phyloP scores from a whole-genome alignment of 2,329 filamentous ascomycete genomes.

The Ophiostoma ips region DNA sequence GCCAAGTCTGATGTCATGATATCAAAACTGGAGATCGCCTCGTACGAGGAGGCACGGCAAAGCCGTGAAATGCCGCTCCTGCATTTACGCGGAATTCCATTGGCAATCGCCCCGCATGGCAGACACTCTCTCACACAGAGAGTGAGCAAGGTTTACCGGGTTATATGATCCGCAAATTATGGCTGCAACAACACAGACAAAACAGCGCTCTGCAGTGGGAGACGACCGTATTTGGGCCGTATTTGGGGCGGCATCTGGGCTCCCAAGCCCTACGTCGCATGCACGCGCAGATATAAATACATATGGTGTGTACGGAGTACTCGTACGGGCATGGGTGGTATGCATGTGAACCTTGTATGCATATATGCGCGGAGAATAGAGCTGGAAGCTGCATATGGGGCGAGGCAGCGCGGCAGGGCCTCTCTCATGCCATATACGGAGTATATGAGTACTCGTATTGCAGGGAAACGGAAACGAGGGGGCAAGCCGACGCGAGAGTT shows the following conservation, averaged over 20 bases:
- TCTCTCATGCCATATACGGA: neutral
- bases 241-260: neutral
- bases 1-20: neutral
- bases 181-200: slow-evolving; percentile 3
- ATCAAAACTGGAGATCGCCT: neutral
- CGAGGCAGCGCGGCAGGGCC: neutral
- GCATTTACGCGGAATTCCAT: neutral
- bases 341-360: neutral
- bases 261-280: neutral
- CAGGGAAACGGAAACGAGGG: neutral
- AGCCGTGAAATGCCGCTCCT: neutral
- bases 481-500: neutral
- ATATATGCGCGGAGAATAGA: neutral
- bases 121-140: too few species aligned
- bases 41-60: neutral
- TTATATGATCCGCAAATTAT: slow-evolving; percentile 5
- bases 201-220: too few species aligned
- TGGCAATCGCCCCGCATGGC: neutral
- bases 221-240: too few species aligned
- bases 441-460: too few species aligned
- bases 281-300: neutral
- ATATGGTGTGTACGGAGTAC: too few species aligned
- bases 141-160: too few species aligned
- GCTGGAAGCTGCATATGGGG: neutral
- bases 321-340: neutral